phyloP scores from a whole-genome alignment of 139 green algal genomes.

The Prasinococcaceae sp. region DNA sequence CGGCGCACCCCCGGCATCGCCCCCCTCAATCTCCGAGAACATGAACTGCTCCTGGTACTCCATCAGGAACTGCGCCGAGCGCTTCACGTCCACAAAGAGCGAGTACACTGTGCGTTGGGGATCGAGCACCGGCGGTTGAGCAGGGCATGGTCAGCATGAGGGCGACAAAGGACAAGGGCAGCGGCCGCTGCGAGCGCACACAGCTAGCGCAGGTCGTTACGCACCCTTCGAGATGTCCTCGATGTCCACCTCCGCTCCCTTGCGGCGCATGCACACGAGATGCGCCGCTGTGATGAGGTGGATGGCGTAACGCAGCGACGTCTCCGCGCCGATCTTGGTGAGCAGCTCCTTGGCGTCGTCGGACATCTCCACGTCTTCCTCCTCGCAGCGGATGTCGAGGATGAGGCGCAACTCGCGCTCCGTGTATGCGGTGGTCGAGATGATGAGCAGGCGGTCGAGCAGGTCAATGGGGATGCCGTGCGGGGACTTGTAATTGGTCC shows the following conservation, averaged over 20 bases:
- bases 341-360: slow-evolving; percentile 88
- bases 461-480: slow-evolving; percentile 98
- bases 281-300: slow-evolving; percentile 83
- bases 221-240: slow-evolving; percentile 95
- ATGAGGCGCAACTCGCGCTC: slow-evolving; percentile 88
- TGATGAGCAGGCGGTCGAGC: slow-evolving; percentile 95
- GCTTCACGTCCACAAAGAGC: slow-evolving; percentile 93
- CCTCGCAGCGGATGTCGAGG: slow-evolving; percentile 83
- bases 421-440: slow-evolving; percentile 83
- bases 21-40: too few species aligned
- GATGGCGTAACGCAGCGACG: slow-evolving; percentile 87
- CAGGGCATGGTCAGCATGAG: too few species aligned
- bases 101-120: too few species aligned
- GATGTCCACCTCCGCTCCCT: slow-evolving; percentile 67
- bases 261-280: slow-evolving; percentile 68
- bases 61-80: slow-evolving; percentile 71
- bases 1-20: too few species aligned
- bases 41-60: slow-evolving; percentile 97
- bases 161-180: too few species aligned
- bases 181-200: too few species aligned
- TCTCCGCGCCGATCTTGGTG: slow-evolving; percentile 89
- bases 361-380: slow-evolving; percentile 86
- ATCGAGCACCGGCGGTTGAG: too few species aligned
- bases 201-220: too few species aligned
- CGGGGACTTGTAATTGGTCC: slow-evolving; percentile 84